Conservation (phyloP, 2,329 filamentous ascomycete genomes). For the Blastomyces parvus region DNA sequence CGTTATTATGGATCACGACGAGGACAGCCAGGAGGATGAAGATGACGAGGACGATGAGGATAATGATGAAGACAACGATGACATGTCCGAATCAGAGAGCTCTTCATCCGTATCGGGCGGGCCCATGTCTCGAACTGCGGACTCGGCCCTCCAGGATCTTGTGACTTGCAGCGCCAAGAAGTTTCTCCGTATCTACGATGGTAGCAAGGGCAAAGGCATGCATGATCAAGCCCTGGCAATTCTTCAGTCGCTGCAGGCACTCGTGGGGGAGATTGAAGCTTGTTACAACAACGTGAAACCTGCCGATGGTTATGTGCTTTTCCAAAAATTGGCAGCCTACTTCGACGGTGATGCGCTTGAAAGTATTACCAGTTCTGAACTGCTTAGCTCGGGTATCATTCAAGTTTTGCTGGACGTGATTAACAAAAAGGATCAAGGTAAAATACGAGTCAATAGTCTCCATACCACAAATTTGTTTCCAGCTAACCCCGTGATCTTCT, state of each 20-base stretch:
- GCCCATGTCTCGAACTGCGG: constrained; percentile 29
- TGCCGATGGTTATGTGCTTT: constrained; percentile 54
- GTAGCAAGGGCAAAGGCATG: constrained; percentile 61
- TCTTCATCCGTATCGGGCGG: constrained; percentile 48
- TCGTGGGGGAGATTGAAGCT: constrained; percentile 61
- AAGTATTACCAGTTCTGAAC: constrained; percentile 89
- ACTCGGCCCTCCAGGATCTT: constrained; percentile 54
- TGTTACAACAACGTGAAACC: constrained; percentile 52
- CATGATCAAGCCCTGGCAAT: constrained; percentile 71
- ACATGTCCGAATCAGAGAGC: constrained; percentile 58
- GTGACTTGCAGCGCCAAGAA: constrained; percentile 69
- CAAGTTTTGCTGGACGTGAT: constrained; percentile 74
- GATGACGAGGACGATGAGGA: constrained; percentile 43
- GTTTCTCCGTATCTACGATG: constrained; percentile 77
- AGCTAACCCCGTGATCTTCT: not conserved
- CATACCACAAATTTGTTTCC: constrained; percentile 7
- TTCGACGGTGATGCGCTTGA: constrained; percentile 84
- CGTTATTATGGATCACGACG: constrained; percentile 39
- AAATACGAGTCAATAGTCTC: constrained; percentile 9
- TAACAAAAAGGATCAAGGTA: constrained; percentile 51
- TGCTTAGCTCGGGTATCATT: constrained; percentile 84
- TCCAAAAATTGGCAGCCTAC: constrained; percentile 65
- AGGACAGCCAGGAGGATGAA: constrained; percentile 42
- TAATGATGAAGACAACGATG: constrained; percentile 36
- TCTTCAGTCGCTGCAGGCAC: constrained; percentile 57